Conservation (phyloP, 176 grass and related monocot genomes). For the Chrysopogon serrulatus region DNA sequence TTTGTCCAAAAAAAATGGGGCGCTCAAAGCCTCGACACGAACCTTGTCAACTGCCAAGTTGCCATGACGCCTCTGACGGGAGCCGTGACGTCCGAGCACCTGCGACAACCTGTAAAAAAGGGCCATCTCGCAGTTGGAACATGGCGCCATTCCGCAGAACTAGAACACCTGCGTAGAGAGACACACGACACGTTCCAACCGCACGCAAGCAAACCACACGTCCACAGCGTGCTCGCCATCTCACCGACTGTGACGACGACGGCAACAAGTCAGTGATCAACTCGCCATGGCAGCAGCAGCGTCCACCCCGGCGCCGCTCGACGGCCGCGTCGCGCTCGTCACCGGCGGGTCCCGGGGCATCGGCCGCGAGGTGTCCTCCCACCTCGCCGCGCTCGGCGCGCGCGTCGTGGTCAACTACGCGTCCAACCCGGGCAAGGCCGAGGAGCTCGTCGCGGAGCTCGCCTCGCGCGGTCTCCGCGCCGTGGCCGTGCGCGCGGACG, state of each 20-base stretch:
- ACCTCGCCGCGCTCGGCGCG: slow-evolving; percentile 58
- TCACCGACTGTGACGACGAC: no score
- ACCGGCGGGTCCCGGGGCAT: slow-evolving; percentile 63
- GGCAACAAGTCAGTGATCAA: background rate
- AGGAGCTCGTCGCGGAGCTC: no score
- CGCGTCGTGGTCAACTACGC: slow-evolving; percentile 52
- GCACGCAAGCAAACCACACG: background rate
- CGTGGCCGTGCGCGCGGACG: no score
- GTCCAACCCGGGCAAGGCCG: slow-evolving; percentile 34
- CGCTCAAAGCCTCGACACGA: background rate
- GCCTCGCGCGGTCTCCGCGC: no score
- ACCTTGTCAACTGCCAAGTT: background rate
- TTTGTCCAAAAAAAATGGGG: background rate
- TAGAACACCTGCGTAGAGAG: no score
- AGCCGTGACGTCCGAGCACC: background rate
- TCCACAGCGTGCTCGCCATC: background rate
- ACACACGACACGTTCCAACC: no score
- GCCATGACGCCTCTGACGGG: background rate
- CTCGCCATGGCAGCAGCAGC: background rate
- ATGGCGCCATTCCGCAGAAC: no score
- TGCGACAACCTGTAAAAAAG: background rate
- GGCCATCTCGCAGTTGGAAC: background rate
- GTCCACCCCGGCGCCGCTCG: slow-evolving; percentile 23
- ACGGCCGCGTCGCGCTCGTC: slow-evolving; percentile 48
- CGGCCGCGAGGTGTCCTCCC: slow-evolving; percentile 42